Evolutionary conservation across 1,284 basidiomycete species (phyloP).

Genomic region (Cryptococcus sp.): DNA sequence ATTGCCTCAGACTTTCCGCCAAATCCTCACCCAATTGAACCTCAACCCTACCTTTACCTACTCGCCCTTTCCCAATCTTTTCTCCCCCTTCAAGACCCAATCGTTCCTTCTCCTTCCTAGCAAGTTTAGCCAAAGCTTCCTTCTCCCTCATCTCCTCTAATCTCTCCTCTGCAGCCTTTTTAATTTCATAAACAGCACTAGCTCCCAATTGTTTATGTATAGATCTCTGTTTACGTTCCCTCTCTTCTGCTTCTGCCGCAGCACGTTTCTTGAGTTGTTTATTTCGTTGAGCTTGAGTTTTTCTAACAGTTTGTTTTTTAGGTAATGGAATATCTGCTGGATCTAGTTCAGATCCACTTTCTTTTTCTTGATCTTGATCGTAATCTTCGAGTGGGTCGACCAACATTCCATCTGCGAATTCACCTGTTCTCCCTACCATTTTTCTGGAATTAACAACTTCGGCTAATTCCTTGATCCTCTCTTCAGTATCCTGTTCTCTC

Average conservation of each 20-base stretch:
- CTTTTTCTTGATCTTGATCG: conserved; percentile 48
- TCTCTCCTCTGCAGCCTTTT: conserved; percentile 28
- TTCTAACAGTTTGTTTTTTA: conserved; percentile 57
- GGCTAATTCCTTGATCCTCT: conserved; percentile 50
- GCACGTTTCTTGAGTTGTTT: conserved; percentile 25
- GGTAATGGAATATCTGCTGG: conserved; percentile 43
- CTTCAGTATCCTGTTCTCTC: conserved; percentile 57
- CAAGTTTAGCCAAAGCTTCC: conserved; percentile 23
- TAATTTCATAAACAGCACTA: conserved; percentile 19
- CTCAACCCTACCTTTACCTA: conserved; percentile 65
- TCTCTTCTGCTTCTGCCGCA: conserved; percentile 3
- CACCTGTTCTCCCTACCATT: conserved; percentile 20
- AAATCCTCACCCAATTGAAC: conserved; percentile 92
- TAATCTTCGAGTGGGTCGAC: conserved; percentile 51
- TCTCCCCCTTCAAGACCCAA: conserved; percentile 52
- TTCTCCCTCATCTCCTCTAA: conserved; percentile 23
- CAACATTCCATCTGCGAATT: conserved; percentile 57
- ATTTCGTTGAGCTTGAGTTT: conserved; percentile 56
- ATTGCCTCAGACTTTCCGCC: conserved; percentile 72
- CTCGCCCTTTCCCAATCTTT: conserved; percentile 69
- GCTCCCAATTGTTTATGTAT: conserved; percentile 26
- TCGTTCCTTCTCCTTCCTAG: conserved; percentile 64
- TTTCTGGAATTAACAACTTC: conserved; percentile 56
- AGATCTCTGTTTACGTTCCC: conserved; percentile 20
- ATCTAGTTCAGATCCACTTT: conserved; percentile 29